A percentile compares a stretch with the other conserved stretches of the same genome.
These are phyloP conservation scores for Arachis hypogaea DNA, from an alignment of 306 rosid species.

Conservation along the genomic window DNA sequence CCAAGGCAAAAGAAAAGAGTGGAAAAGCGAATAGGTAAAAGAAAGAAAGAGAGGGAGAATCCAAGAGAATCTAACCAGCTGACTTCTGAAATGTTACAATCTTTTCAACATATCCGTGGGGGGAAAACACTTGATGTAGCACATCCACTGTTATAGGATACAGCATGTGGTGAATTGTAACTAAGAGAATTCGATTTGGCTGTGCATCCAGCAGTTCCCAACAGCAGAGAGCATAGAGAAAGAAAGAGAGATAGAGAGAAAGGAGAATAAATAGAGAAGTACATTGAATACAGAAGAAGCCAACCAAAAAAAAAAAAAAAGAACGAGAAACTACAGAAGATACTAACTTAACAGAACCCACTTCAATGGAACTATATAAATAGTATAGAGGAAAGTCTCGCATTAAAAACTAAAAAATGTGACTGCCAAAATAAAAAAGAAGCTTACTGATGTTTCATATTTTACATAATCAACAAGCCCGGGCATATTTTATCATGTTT, in stretches of 20 bases:
- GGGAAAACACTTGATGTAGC: constrained; percentile 97
- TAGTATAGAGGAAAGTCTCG: not conserved
- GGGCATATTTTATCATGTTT: not conserved
- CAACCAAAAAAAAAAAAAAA: constrained; percentile 14
- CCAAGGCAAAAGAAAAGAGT: not conserved
- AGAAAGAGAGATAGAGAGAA: constrained; percentile 83
- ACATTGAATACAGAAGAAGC: constrained; percentile 35
- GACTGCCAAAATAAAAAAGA: constrained; percentile 3
- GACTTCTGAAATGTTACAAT: constrained; percentile 99
- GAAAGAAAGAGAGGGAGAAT: constrained; percentile 63
- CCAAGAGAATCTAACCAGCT: constrained; percentile 96
- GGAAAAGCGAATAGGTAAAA: constrained; percentile 38
- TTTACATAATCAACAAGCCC: constrained; percentile 29
- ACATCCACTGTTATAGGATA: constrained; percentile 99
- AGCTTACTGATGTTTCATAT: constrained; percentile 6
- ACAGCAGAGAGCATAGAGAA: constrained; percentile 84
- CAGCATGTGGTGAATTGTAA: constrained; percentile 97
- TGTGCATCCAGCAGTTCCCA: constrained; percentile 73
- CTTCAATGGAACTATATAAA: constrained; percentile 12
- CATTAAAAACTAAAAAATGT: constrained; percentile 15
- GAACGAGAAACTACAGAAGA: constrained; percentile 45
- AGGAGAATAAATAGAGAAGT: constrained; percentile 83
- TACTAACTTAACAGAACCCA: constrained; percentile 38
- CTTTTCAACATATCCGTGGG: constrained; percentile 99
- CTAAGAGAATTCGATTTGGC: constrained; percentile 99